A percentile compares a stretch with the other conserved stretches of the same genome.
Evolutionary conservation across 352 stramenopile species (phyloP).

Genomic region (Phytophthora fragariae): DNA sequence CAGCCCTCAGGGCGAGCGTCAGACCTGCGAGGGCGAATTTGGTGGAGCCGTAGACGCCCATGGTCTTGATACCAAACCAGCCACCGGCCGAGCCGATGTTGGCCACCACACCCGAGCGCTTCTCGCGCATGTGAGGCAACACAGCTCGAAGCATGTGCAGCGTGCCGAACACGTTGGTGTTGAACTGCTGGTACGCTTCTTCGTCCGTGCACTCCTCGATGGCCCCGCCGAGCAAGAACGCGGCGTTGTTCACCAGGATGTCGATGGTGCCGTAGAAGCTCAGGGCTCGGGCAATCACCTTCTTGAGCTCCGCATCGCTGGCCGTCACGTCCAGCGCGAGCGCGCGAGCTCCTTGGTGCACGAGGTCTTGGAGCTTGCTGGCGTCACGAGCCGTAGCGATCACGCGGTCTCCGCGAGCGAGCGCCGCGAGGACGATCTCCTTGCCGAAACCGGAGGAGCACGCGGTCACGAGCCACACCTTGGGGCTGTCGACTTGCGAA

Average conservation of each 20-base stretch:
- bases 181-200: slow-evolving; percentile 46
- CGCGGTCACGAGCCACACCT: slow-evolving; percentile 65
- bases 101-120: slow-evolving; percentile 50
- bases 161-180: slow-evolving; percentile 57
- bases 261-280: slow-evolving; percentile 55
- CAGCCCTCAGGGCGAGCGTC: slow-evolving; percentile 38
- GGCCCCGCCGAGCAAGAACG: slow-evolving; percentile 49
- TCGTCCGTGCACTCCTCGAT: slow-evolving; percentile 55
- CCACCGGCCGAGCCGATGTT: slow-evolving; percentile 49
- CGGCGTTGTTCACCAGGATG: slow-evolving; percentile 63
- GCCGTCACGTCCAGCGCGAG: slow-evolving; percentile 57
- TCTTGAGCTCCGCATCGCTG: slow-evolving; percentile 37
- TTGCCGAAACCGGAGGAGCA: slow-evolving; percentile 60
- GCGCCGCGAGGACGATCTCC: slow-evolving; percentile 50
- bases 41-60: slow-evolving; percentile 47
- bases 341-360: slow-evolving; percentile 31
- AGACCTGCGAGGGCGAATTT: slow-evolving; percentile 55
- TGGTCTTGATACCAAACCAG: slow-evolving; percentile 38
- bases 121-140: slow-evolving; percentile 54
- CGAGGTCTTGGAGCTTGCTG: slow-evolving; percentile 46
- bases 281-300: slow-evolving; percentile 41
- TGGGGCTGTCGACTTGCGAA: slow-evolving; percentile 25
- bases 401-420: slow-evolving; percentile 54
- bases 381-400: slow-evolving; percentile 56
- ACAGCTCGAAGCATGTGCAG: slow-evolving; percentile 46